These are phyloP conservation scores for Neonectria punicea DNA, from an alignment of 2,329 filamentous ascomycete genomes.

Conservation along the genomic window DNA sequence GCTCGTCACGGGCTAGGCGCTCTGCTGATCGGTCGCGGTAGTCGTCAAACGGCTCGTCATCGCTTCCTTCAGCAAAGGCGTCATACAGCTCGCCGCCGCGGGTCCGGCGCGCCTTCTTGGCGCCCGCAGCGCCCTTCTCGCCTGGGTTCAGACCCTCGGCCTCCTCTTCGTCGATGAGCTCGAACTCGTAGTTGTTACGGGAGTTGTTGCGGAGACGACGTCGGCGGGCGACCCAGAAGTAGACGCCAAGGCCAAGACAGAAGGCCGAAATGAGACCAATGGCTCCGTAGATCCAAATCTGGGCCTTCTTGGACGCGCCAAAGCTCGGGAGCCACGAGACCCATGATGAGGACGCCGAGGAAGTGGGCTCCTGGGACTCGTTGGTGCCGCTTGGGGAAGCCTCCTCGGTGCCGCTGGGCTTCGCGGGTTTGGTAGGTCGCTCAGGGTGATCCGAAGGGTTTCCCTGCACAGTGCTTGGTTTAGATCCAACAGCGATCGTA, in stretches of 20 bases:
- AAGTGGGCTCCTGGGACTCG: slow-evolving; percentile 50
- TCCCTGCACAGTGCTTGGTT: slow-evolving; percentile 53
- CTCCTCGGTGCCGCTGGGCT: slow-evolving; percentile 48
- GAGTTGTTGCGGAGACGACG: slow-evolving; percentile 79
- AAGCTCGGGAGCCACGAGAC: slow-evolving; percentile 92
- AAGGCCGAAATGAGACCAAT: slow-evolving; percentile 87
- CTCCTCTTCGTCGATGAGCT: slow-evolving; percentile 88
- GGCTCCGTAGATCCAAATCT: slow-evolving; percentile 93
- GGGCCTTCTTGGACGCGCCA: slow-evolving; percentile 85
- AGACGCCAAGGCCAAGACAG: slow-evolving; percentile 81
- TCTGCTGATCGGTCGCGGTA: slow-evolving; percentile 54
- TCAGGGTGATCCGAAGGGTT: slow-evolving; percentile 72
- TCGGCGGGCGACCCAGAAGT: slow-evolving; percentile 82
- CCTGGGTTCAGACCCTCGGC: slow-evolving; percentile 63
- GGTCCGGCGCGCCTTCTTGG: slow-evolving; percentile 60
- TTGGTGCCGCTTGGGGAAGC: slow-evolving; percentile 45
- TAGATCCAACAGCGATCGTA: slow-evolving; percentile 55
- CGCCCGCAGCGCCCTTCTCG: slow-evolving; percentile 57
- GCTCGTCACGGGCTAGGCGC: slow-evolving; percentile 47
- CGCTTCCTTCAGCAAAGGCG: slow-evolving; percentile 89
- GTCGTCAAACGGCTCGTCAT: slow-evolving; percentile 68
- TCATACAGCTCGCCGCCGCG: slow-evolving; percentile 94
- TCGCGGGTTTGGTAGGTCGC: slow-evolving; percentile 65
- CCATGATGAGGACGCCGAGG: slow-evolving; percentile 73
- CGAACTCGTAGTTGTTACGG: slow-evolving; percentile 91